Base-by-base conservation (phyloP, 2,329 filamentous ascomycete species). In the Cryoendolithus antarcticus region DNA sequence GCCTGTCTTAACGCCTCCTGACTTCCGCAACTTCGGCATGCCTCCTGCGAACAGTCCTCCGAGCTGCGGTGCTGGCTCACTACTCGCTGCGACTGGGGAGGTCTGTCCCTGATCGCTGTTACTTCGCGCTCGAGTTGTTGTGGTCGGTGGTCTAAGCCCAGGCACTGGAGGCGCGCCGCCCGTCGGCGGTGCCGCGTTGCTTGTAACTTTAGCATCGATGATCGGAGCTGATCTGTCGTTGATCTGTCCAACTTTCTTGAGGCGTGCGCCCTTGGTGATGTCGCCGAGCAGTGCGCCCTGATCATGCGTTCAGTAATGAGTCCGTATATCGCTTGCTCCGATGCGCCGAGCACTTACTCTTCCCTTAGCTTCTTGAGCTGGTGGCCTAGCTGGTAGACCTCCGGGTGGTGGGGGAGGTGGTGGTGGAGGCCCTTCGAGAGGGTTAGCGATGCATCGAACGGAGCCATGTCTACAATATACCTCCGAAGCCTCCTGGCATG, bases 1-100 rank as follows among this genome's bases (percentile, higher is more conserved):
- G 32, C 63, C 64, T 32, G 67, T 68, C 38, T 67, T 64, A 27
- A 70, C 60, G 35, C 84, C 88, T 41, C 86, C 82, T 3, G 80
- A 74, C 66, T 93, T 95, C 60, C 84, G 83, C 54, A 98, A 60
- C 65, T 95, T 96, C 2, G 91, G 91, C 75, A 96, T 96, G 29
- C 89, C 91, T 29, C 86, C 88, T 1, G 84, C 86, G 56, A 98
- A 94, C 15, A 98, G 62, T 1, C 91, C 91, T 24, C 70, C 89
- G 8, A 96, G 62, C 58, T 95, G 89, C 7, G 86, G 86, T 35
- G 84, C 75, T 12, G 38, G 30, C 13, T 80, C 74, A 49, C 71
- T 62, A 2, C 62, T 63, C 45, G 65, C 64, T 35, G 70, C 68
- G 39, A 54, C 52, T 46, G 65, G 62, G 34, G 70, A 67, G 33